phyloP scores from a whole-genome alignment of 2,329 filamentous ascomycete genomes.

The Ramularia collo-cygni region DNA sequence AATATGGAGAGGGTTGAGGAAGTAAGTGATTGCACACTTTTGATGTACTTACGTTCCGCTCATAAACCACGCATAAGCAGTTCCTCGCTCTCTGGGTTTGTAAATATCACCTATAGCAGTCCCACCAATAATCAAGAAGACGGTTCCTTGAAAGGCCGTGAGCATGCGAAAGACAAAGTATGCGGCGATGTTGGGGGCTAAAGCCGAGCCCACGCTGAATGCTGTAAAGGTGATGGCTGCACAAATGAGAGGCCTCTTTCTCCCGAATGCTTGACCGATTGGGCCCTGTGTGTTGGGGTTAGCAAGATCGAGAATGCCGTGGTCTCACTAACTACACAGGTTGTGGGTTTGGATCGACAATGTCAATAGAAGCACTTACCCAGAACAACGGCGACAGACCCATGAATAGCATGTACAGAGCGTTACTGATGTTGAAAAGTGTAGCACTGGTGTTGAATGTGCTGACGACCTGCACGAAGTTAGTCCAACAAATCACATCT shows the following conservation, averaged over 20 bases:
- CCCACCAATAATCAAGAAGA: conserved; percentile 65
- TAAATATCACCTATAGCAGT: conserved; percentile 59
- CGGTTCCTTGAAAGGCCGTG: conserved; percentile 62
- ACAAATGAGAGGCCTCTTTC: conserved; percentile 46
- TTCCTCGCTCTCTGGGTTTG: conserved; percentile 57
- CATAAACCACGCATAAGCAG: conserved; percentile 63
- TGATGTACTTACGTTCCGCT: no score
- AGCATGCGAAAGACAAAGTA: conserved; percentile 71
- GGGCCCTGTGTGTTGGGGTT: no score
- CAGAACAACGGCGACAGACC: conserved; percentile 63
- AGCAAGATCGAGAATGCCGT: no score
- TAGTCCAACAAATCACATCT: background rate
- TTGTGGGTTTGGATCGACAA: no score
- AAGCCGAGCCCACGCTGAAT: conserved; percentile 64
- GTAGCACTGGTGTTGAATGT: conserved; percentile 59
- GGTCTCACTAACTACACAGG: no score
- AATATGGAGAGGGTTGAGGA: no score
- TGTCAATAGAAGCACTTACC: conserved; percentile 23
- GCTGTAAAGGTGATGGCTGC: conserved; percentile 59
- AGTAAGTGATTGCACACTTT: no score
- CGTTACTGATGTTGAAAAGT: conserved; percentile 68
- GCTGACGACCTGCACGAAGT: conserved; percentile 10
- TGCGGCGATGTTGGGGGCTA: conserved; percentile 61
- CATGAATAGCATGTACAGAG: conserved; percentile 69
- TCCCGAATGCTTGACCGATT: conserved; percentile 46